Percentiles rank a stretch among this genome's conserved stretches.
Evolutionary conservation across 129 eudicot species (phyloP).

Genomic region (Lactuca sativa): DNA sequence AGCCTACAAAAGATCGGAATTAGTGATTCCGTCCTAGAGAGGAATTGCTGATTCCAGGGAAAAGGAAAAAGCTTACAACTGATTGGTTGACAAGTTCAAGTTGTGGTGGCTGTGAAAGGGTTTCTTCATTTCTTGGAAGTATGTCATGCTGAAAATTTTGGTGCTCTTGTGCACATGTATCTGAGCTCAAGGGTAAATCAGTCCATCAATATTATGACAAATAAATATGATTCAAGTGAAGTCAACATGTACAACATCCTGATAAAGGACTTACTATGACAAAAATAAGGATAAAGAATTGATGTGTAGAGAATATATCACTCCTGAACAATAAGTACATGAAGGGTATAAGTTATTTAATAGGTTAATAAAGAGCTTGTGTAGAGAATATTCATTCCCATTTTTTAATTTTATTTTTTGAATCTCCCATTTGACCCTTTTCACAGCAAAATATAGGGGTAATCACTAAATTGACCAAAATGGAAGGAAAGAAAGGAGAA

Average conservation of each 20-base stretch:
- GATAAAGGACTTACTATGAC: conserved; percentile 1
- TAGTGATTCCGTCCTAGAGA: background rate
- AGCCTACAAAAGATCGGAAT: conserved; percentile 46
- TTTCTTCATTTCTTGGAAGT: conserved; percentile 45
- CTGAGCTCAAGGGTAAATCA: conserved; percentile 34
- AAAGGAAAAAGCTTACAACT: conserved; percentile 50
- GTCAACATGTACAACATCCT: conserved; percentile 8
- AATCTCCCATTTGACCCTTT: too few species aligned
- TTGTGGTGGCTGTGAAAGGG: conserved; percentile 56
- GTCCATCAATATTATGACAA: background rate
- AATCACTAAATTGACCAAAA: too few species aligned
- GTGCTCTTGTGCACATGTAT: conserved; percentile 43
- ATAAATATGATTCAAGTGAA: background rate
- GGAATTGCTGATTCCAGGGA: background rate
- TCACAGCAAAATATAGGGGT: too few species aligned
- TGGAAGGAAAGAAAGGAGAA: background rate
- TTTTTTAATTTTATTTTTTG: too few species aligned
- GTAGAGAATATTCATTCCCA: too few species aligned
- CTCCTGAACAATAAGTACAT: conserved; percentile 11
- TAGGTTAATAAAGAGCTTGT: too few species aligned
- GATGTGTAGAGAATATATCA: background rate
- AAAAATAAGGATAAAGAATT: conserved; percentile 16
- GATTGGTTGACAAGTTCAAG: conserved; percentile 79
- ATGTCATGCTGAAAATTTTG: conserved; percentile 41
- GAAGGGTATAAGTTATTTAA: background rate